Evolutionary conservation across 116 monocot genomes (phyloP), one percentile per base, ranked within the genome.

Genomic region (Zostera marina): DNA sequence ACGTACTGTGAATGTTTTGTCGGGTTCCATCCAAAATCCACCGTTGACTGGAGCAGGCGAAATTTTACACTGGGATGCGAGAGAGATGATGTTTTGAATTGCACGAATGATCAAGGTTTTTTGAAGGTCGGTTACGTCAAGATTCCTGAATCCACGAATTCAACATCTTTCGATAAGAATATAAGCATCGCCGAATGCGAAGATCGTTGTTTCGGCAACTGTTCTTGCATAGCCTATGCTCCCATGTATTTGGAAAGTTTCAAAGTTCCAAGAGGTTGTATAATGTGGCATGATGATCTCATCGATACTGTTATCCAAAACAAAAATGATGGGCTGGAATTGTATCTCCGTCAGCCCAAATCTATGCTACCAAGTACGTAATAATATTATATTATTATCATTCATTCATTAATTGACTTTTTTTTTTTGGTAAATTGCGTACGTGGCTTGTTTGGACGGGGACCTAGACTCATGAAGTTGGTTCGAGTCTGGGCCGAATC

Each of bases 221-320:
- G 68, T 17, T 68, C 53, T 2, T 74, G 73, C 42, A 48, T 52
- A 14, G 73, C 68, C 0, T 73, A 68, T 32, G 54, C 67, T 7
- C 25, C 25, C 7, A 10, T 23, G 1, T 11, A 49, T 47, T 22
- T 23, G 43, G 41, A 32, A 9, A 44, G 7, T 38, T 15, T 24
- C n/a, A n/a, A n/a, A 1, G 21, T 51, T 0, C 56, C 56, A 5
- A 67, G 21, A 2, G 73, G 73, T 6, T 73, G 73, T 62, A 39
- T 73, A 7, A 66, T 59, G 17, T 75, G 75, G 75, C 26, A 2
- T 17, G 55, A 54, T 1, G 47, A 65, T n/a, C 60, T 75, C 7
- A 13, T 62, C 11, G 73, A 73, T 23, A 41, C 44, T 0, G 56
- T 44, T 12, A 21, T 10, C 3, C 42, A 47, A 19, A 1, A 8